Base-by-base conservation (phyloP, 169 alveolate genomes). In the Babesia bigemina region DNA sequence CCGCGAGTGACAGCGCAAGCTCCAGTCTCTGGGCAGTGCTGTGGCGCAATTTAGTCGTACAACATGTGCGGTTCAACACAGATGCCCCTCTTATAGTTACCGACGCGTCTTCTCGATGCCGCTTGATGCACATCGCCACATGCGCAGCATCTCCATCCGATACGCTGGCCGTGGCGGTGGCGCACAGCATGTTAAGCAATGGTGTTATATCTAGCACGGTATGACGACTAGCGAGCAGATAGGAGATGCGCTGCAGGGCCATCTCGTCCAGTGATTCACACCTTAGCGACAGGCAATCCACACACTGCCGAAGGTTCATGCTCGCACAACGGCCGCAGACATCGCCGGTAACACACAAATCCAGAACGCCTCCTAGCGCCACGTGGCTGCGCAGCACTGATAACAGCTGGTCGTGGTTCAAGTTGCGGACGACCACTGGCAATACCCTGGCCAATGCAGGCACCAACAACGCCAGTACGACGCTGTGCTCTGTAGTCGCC, bases 341-440 rank as follows among this genome's bases (percentile, higher is more conserved):
- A 17, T 36, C n/a, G 50, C 12, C 58, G 70, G 7, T 33, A 1
- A 44, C 56, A 1, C 7, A 0, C 7, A 4, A 13, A 16, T 45
- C 50, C n/a, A 2, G n/a, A 45, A 13, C 19, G 19, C 50, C 50
- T 0, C 50, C 1, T 13, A 17, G 29, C 2, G 17, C 45, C 50
- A 33, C 47, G 45, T 10, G n/a, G 36, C 81, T 58, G 29, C 44
- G 2, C 21, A 49, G 53, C 45, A 62, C 19, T 11, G 81, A 71
- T 9, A 71, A 48, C 62, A 71, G 21, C 50, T 71, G 81, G 7
- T 56, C 72, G 52, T 57, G 21, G 63, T 70, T 72, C 36, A 33
- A 33, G 12, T 45, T 42, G 14, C 14, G 26, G 7, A 2, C 39
- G 39, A 33, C 2, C 6, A 2, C 39, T 33, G 39, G 6, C 39